Conservation (phyloP, 2,329 filamentous ascomycete genomes). For the Cordyceps javanica region DNA sequence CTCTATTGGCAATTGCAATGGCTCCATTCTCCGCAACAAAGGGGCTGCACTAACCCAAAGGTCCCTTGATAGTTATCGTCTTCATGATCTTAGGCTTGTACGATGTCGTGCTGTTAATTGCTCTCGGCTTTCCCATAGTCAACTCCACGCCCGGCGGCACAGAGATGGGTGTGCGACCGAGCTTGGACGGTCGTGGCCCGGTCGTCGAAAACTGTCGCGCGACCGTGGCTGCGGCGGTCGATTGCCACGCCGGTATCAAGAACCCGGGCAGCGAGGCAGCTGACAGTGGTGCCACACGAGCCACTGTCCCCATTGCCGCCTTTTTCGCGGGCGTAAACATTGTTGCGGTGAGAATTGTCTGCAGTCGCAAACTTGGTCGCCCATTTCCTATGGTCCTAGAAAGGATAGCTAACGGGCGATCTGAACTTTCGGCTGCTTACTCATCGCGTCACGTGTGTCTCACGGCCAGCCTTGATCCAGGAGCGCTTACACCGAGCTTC, state of each 20-base stretch:
- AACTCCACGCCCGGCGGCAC: slow-evolving; percentile 81
- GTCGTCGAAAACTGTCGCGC: slow-evolving; percentile 62
- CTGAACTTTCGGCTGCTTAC: slow-evolving; percentile 26
- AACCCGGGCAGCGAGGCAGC: slow-evolving; percentile 60
- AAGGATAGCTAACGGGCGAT: neutral
- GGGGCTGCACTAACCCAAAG: slow-evolving; percentile 55
- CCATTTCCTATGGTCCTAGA: neutral
- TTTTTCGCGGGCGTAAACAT: slow-evolving; percentile 63
- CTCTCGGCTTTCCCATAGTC: slow-evolving; percentile 55
- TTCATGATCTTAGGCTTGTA: slow-evolving; percentile 57
- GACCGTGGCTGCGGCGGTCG: slow-evolving; percentile 17
- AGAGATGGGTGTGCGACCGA: slow-evolving; percentile 74
- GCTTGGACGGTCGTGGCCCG: slow-evolving; percentile 64
- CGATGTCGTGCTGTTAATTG: slow-evolving; percentile 49
- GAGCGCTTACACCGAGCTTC: neutral
- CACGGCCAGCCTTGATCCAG: neutral
- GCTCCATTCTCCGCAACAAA: neutral
- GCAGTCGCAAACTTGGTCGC: slow-evolving; percentile 7
- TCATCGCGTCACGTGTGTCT: slow-evolving; percentile 26
- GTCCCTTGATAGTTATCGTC: slow-evolving; percentile 71
- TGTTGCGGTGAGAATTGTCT: slow-evolving; percentile 26
- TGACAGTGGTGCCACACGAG: slow-evolving; percentile 35
- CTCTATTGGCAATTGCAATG: neutral
- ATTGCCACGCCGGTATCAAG: slow-evolving; percentile 65
- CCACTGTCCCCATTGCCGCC: slow-evolving; percentile 52